These are phyloP conservation scores for Reutealis trisperma DNA, from an alignment of 345 rosid species.

Conservation along the genomic window DNA sequence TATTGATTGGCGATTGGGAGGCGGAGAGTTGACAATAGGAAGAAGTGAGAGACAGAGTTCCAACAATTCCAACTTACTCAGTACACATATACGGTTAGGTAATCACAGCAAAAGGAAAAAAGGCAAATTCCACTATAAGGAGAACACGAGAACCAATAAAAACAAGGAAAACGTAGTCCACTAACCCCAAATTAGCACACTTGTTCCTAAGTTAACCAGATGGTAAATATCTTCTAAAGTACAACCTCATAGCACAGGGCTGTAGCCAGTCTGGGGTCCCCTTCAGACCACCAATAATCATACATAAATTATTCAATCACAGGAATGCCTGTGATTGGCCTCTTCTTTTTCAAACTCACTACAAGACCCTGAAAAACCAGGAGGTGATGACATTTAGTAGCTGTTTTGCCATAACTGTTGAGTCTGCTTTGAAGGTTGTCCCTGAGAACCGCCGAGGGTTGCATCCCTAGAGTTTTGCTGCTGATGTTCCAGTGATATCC, in stretches of 20 bases:
- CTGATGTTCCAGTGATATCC: conserved; percentile 80
- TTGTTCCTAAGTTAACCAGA: conserved; percentile 51
- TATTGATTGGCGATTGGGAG: too few relatives aligned
- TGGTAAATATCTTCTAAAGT: conserved; percentile 42
- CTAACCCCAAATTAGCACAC: conserved; percentile 58
- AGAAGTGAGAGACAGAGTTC: too few relatives aligned
- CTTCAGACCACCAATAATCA: conserved; percentile 26
- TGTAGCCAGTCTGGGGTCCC: conserved; percentile 43
- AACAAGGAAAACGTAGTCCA: conserved; percentile 21
- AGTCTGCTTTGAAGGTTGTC: conserved; percentile 80
- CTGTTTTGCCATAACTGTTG: conserved; percentile 94
- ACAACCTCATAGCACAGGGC: conserved; percentile 57
- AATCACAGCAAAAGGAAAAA: neutral
- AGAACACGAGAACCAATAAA: conserved; percentile 5
- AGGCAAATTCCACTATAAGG: conserved; percentile 12
- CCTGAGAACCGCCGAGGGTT: conserved; percentile 60
- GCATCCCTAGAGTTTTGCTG: conserved; percentile 88
- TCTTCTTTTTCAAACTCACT: conserved; percentile 39
- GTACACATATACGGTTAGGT: neutral
- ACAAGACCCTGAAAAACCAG: conserved; percentile 58
- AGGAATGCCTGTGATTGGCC: conserved; percentile 37
- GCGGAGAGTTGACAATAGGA: too few relatives aligned
- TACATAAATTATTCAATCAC: conserved; percentile 20
- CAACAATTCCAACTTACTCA: neutral
- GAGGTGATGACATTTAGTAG: conserved; percentile 57